Evolutionary conservation across 2,329 filamentous ascomycete genomes (phyloP).

Genomic region (Fusarium setosum): DNA sequence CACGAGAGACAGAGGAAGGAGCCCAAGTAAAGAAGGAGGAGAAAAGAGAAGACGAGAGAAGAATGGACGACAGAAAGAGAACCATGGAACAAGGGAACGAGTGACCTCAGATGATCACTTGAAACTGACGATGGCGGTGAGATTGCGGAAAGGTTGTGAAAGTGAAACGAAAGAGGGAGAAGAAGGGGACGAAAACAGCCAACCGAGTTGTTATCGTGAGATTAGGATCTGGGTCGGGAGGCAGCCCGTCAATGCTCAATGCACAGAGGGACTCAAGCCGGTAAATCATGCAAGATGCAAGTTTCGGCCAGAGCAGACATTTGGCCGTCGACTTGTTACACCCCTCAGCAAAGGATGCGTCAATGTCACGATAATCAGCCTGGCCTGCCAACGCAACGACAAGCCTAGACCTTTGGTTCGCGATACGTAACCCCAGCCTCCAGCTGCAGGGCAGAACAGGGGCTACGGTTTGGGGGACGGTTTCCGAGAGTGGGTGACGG

Average conservation of each 20-base stretch:
- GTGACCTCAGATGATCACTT: constrained; percentile 2
- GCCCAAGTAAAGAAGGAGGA: not conserved
- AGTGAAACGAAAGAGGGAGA: constrained; percentile 2
- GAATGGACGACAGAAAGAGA: not conserved
- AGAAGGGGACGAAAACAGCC: constrained; percentile 20
- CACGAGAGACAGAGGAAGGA: not conserved
- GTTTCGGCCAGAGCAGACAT: constrained; percentile 17
- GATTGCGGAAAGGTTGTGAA: constrained; percentile 3
- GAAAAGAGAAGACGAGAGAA: not conserved
- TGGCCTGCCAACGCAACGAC: not conserved
- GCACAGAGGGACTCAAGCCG: constrained; percentile 6
- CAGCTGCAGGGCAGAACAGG: constrained; percentile 24
- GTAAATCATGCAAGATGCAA: constrained; percentile 27
- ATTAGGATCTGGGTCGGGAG: constrained; percentile 24
- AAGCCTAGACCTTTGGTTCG: constrained; percentile 5
- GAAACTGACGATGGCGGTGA: constrained; percentile 15
- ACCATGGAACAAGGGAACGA: not conserved
- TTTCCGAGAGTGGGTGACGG: constrained; percentile 26
- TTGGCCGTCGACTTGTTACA: constrained; percentile 17
- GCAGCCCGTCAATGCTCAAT: constrained; percentile 24
- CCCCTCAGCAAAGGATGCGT: constrained; percentile 6
- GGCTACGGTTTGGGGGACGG: constrained; percentile 21
- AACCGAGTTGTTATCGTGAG: constrained; percentile 42
- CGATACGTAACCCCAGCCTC: constrained; percentile 19
- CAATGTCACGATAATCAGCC: constrained; percentile 26